Evolutionary conservation across 163 green algal genomes (phyloP).

Genomic region (Botryococcus braunii): DNA sequence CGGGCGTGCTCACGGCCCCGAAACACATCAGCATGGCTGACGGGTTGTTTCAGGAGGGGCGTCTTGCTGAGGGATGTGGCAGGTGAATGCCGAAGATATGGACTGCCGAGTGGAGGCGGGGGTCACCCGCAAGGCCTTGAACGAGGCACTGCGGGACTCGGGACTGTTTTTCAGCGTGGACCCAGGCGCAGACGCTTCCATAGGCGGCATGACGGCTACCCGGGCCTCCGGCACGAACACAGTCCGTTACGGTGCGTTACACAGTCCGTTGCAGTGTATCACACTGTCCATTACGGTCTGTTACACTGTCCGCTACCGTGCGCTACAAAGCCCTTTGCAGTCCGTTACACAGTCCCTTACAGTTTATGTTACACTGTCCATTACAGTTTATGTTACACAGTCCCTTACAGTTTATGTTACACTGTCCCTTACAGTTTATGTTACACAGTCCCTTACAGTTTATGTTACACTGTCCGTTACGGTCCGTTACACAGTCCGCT

Average conservation of each 20-base stretch:
- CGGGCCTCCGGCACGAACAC: slow-evolving; percentile 52
- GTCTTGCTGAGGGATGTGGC: neutral
- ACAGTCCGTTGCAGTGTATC: too few species aligned
- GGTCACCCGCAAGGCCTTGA: slow-evolving; percentile 51
- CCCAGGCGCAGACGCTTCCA: slow-evolving; percentile 61
- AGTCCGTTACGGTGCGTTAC: slow-evolving; percentile 34
- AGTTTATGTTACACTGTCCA: too few species aligned
- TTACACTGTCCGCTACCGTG: too few species aligned
- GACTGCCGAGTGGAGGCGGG: slow-evolving; percentile 53
- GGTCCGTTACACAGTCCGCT: too few species aligned
- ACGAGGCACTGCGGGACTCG: slow-evolving; percentile 38
- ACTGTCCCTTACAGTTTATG: too few species aligned
- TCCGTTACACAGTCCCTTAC: too few species aligned
- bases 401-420: too few species aligned
- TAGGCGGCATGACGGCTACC: slow-evolving; percentile 60
- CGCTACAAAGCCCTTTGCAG: too few species aligned
- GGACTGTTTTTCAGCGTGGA: slow-evolving; percentile 64
- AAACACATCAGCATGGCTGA: neutral
- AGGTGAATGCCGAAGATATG: slow-evolving; percentile 45
- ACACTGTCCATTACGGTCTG: too few species aligned
- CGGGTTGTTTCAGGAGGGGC: neutral
- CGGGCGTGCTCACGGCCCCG: neutral
- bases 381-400: too few species aligned
- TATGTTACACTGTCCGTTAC: too few species aligned
- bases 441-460: too few species aligned